Evolutionary conservation across 75 land plant genomes (phyloP), one percentile per base, ranked within the genome.

Genomic region (Cupressus sempervirens): DNA sequence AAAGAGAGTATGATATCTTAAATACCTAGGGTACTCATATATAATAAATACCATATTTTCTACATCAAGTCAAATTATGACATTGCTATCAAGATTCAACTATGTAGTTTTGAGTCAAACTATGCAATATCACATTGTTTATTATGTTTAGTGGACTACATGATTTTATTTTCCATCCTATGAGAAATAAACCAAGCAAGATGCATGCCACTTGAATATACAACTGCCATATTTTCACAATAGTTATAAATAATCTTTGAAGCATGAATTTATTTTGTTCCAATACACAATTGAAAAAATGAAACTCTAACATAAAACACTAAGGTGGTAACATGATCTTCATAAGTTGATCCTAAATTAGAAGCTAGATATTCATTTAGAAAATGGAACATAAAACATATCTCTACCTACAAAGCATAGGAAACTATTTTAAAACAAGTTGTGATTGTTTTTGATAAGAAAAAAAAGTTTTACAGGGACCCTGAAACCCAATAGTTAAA

Each of bases 341-440:
- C 10, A 79, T 43, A n/a, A 79, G 32, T 11, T 79, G 32, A 79
- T 79, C 38, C 7, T 7, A 0, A 38, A 40, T 76, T 7, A 16
- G 12, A 23, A 18, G 11, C 7, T 10, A 38, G n/a, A 76, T 38
- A 40, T 20, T 20, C 26, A 9, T 12, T 18, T 38, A 40, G 0
- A 38, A 76, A 34, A 45, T 16, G 12, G 30, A 79, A n/a, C 46
- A 79, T 10, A 79, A 72, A 45, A 20, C 2, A 79, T 26, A 26
- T 45, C 29, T 91, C 58, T 82, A 97, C 99, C 98, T 97, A 86
- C 36, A 97, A 93, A 35, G 94, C 89, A 91, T 88, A 92, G 41
- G 98, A 98, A 86, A 97, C 99, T 96, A 97, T 96, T 89, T 97
- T 97, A 16, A 98, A 97, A 89, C 92, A 97, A 56, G 99, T 96